These are phyloP conservation scores for Aspergillus pseudoglaucus DNA, from an alignment of 2,329 filamentous ascomycete genomes.

Conservation along the genomic window DNA sequence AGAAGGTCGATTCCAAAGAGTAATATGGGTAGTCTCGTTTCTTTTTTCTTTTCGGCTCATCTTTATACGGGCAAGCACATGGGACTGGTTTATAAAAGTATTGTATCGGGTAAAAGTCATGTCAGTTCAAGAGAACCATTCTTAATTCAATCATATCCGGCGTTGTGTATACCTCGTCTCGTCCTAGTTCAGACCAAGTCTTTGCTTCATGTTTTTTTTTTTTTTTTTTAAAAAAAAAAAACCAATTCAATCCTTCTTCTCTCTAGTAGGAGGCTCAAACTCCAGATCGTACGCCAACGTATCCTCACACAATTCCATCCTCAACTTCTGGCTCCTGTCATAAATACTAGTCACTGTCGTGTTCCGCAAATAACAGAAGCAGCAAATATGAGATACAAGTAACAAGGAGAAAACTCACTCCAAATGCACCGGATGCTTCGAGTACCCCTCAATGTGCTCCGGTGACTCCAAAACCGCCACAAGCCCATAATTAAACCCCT, in stretches of 20 bases:
- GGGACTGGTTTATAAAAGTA: not conserved
- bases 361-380: too few species aligned
- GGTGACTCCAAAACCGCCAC: slow-evolving; percentile 41
- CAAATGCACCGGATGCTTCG: slow-evolving; percentile 41
- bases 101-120: too few species aligned
- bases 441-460: slow-evolving; percentile 39
- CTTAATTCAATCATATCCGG: too few species aligned
- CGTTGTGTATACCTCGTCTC: too few species aligned
- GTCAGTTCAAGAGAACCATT: too few species aligned
- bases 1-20: slow-evolving; percentile 45
- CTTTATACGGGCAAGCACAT: slow-evolving; percentile 1
- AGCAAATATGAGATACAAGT: too few species aligned
- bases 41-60: not conserved
- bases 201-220: not conserved
- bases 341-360: not conserved
- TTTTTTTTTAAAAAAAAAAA: too few species aligned
- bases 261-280: slow-evolving; percentile 15
- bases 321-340: slow-evolving; percentile 32
- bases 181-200: not conserved
- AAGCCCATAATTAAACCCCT: slow-evolving; percentile 42
- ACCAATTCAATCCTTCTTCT: not conserved
- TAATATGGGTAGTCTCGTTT: slow-evolving; percentile 12
- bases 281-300: slow-evolving; percentile 39
- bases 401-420: too few species aligned
- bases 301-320: slow-evolving; percentile 38